Evolutionary conservation across 257 asterid genomes (phyloP).

Genomic region (Voacanga thouarsii): DNA sequence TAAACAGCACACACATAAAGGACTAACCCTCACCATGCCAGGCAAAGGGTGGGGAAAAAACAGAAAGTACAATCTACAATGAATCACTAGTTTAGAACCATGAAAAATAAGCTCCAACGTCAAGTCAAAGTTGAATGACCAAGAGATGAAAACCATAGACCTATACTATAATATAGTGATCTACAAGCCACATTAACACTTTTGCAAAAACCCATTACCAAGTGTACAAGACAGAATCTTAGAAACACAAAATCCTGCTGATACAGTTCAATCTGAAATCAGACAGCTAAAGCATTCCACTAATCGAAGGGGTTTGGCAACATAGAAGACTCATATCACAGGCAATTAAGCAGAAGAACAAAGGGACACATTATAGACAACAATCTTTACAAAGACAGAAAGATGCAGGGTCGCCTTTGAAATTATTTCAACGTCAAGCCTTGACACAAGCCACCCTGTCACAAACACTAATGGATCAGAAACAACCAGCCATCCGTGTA

Average conservation of each 20-base stretch:
- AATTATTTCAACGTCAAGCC: background rate
- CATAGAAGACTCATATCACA: background rate
- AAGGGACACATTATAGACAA: background rate
- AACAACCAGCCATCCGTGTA: background rate
- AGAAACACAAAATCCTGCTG: background rate
- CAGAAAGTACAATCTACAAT: background rate
- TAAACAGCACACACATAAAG: too few species aligned
- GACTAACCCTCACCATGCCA: background rate
- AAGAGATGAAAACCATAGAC: background rate
- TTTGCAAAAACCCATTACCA: background rate
- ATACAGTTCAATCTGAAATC: background rate
- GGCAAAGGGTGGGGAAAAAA: background rate
- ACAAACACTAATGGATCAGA: background rate
- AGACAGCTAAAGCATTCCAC: background rate
- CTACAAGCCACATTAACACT: background rate
- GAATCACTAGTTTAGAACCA: background rate
- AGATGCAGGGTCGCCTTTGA: background rate
- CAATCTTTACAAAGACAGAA: background rate
- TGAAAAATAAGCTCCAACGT: background rate
- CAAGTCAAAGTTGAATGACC: slow-evolving; percentile 1
- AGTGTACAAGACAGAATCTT: background rate
- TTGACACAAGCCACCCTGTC: background rate
- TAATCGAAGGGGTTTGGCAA: background rate
- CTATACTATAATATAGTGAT: background rate
- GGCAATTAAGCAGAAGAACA: background rate